Conservation (phyloP, 257 asterid species). For the Solanum rostratum region DNA sequence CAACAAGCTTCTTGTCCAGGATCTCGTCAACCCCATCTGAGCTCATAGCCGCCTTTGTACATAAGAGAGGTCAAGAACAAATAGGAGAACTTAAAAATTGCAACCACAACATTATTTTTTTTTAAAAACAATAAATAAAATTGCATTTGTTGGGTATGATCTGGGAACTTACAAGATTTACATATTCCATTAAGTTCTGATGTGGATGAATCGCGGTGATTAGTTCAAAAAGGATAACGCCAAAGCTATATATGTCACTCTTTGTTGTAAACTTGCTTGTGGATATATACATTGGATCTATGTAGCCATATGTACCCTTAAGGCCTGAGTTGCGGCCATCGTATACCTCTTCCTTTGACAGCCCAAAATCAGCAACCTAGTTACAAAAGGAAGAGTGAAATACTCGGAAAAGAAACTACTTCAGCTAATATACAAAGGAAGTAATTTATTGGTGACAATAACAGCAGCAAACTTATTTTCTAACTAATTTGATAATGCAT, state of each 20-base stretch:
- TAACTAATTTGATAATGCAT: not conserved
- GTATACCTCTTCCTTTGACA: conserved; percentile 79
- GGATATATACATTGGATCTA: conserved; percentile 80
- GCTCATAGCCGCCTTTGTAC: conserved; percentile 72
- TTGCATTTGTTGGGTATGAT: not conserved
- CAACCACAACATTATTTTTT: not conserved
- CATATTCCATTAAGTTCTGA: conserved; percentile 87
- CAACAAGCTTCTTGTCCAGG: conserved; percentile 63
- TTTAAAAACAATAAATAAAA: not conserved
- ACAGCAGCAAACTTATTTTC: not conserved
- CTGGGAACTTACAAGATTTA: conserved; percentile 65
- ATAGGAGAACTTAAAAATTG: not conserved
- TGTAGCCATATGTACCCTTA: conserved; percentile 93
- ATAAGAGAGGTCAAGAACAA: not conserved
- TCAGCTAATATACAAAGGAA: not conserved
- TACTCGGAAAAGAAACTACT: not conserved
- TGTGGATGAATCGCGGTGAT: conserved; percentile 98
- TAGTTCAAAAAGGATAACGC: conserved; percentile 89
- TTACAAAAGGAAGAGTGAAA: not conserved
- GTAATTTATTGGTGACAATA: not conserved
- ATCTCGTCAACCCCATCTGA: conserved; percentile 86
- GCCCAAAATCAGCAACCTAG: conserved; percentile 98
- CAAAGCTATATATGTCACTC: conserved; percentile 92
- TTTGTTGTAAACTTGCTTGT: conserved; percentile 72
- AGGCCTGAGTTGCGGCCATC: conserved; percentile 82